These are phyloP conservation scores for Candida verbasci DNA, from an alignment of 805 yeast genomes.

Conservation along the genomic window DNA sequence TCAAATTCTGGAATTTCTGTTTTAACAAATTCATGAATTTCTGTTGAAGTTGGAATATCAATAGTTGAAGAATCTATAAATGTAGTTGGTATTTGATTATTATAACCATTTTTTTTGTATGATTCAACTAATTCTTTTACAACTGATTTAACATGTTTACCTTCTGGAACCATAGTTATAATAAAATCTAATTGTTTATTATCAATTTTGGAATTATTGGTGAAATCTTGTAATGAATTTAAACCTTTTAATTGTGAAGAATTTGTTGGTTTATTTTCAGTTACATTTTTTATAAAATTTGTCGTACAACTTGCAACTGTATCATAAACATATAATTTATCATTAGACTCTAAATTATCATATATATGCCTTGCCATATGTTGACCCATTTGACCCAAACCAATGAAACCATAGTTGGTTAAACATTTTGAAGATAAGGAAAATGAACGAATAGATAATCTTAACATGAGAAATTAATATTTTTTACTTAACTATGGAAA, in stretches of 20 bases:
- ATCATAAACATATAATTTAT: conserved; percentile 43
- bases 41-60: conserved; percentile 44
- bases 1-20: conserved; percentile 30
- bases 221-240: conserved; percentile 20
- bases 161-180: conserved; percentile 54
- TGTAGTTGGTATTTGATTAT: conserved; percentile 11
- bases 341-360: conserved; percentile 31
- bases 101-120: conserved; percentile 16
- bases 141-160: conserved; percentile 42
- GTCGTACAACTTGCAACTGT: conserved; percentile 25
- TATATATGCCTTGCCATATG: conserved; percentile 51
- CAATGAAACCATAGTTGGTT: conserved; percentile 45
- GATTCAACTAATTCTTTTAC: conserved; percentile 33
- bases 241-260: conserved; percentile 15
- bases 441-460: conserved; percentile 9
- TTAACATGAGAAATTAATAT: conserved; percentile 1
- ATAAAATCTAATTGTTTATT: conserved; percentile 35
- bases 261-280: conserved; percentile 16
- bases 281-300: conserved; percentile 20
- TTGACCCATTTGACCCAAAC: conserved; percentile 56
- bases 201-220: conserved; percentile 17
- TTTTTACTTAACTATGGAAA: not conserved
- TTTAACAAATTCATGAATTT: conserved; percentile 32
- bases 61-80: conserved; percentile 51
- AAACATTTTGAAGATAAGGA: conserved; percentile 8